phyloP scores from a whole-genome alignment of 2,329 filamentous ascomycete genomes.

The Nemania sp. region DNA sequence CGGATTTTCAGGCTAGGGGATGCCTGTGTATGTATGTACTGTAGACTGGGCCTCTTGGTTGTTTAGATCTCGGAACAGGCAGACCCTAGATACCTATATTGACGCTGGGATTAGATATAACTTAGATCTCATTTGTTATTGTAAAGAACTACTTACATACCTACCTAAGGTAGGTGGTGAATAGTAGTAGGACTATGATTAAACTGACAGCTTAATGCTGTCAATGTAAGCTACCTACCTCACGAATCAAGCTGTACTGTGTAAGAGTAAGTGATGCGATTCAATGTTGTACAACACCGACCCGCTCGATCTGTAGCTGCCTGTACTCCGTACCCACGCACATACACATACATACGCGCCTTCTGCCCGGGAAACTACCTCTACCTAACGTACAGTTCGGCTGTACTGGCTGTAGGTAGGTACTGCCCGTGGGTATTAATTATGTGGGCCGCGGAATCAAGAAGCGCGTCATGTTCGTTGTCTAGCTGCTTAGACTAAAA shows the following conservation, averaged over 20 bases:
- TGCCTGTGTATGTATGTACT: no score
- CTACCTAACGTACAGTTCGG: background rate
- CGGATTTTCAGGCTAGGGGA: background rate
- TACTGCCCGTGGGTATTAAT: conserved; percentile 1
- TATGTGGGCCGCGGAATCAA: conserved; percentile 20
- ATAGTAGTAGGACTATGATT: no score
- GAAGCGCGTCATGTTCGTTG: conserved; percentile 31
- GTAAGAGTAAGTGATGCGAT: background rate
- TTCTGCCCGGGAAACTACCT: background rate
- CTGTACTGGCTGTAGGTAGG: background rate
- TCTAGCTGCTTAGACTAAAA: conserved; percentile 4
- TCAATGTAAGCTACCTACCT: background rate
- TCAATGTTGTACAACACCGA: background rate
- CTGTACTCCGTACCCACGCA: background rate
- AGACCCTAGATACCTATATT: background rate
- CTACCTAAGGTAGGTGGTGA: no score
- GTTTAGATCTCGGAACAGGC: background rate
- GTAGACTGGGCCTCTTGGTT: no score
- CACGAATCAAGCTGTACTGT: conserved; percentile 9
- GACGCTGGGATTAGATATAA: background rate
- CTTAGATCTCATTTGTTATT: no score
- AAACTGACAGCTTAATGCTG: background rate
- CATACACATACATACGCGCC: no score
- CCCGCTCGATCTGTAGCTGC: background rate
- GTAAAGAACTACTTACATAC: no score